phyloP scores from a whole-genome alignment of 179 eudicot species.

The Spinacia oleracea region DNA sequence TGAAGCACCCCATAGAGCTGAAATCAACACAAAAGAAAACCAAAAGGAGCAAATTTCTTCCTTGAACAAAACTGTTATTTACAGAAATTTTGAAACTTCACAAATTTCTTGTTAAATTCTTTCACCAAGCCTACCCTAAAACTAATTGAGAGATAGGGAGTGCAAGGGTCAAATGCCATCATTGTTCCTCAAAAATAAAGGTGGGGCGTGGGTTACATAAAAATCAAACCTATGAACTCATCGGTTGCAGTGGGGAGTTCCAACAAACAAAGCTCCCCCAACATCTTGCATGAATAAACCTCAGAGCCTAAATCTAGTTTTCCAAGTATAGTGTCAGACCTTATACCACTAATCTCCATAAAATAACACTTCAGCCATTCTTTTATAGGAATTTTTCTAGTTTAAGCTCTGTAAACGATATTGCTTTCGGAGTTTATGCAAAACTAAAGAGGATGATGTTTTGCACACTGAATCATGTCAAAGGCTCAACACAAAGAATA shows the following conservation, averaged over 20 bases:
- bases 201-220: neutral
- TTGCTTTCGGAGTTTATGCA: no score
- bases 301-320: neutral
- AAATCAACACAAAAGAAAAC: no score
- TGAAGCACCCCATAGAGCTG: no score
- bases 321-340: neutral
- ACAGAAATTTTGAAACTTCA: no score
- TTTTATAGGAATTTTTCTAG: neutral
- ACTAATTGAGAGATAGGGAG: neutral
- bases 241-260: neutral
- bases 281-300: neutral
- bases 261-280: neutral
- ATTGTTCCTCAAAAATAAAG: neutral
- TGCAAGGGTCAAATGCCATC: neutral
- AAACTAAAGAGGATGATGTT: neutral
- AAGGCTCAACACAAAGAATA: neutral
- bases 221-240: neutral
- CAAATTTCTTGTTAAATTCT: no score
- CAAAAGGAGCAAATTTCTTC: no score
- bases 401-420: neutral
- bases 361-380: neutral
- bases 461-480: neutral
- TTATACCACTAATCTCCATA: neutral
- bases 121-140: neutral
- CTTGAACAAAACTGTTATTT: no score